Evolutionary conservation across 2,329 filamentous ascomycete genomes (phyloP).

Genomic region (Exophiala mesophila): DNA sequence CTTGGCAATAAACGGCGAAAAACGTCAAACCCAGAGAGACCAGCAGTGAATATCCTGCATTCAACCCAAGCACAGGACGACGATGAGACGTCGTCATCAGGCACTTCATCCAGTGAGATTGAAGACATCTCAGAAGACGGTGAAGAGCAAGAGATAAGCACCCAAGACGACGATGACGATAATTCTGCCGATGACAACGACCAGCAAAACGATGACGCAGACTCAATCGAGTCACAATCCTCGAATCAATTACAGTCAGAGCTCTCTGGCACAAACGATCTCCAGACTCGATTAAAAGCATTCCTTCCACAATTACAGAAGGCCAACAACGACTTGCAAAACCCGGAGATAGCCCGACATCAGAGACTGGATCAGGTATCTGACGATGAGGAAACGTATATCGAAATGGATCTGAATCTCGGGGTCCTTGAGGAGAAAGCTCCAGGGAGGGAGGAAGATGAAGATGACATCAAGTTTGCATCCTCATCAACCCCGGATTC

Average conservation of each 20-base stretch:
- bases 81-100: constrained; percentile 2
- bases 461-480: constrained; percentile 3
- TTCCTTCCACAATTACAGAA: constrained; percentile 41
- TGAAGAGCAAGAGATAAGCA: neutral
- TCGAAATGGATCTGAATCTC: constrained; percentile 44
- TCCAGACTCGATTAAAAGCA: constrained; percentile 36
- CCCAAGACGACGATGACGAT: neutral
- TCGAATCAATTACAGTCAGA: no score
- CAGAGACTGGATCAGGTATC: constrained; percentile 33
- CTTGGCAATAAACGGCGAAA: neutral
- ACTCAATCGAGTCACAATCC: no score
- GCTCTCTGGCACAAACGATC: no score
- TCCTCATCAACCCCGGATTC: constrained; percentile 1
- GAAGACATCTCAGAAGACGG: neutral
- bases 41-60: neutral
- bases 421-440: constrained; percentile 41
- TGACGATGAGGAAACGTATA: constrained; percentile 35
- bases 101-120: neutral
- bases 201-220: no score
- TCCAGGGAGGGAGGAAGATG: constrained; percentile 1
- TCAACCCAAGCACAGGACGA: neutral
- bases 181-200: neutral
- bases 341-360: constrained; percentile 31
- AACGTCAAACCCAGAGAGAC: neutral
- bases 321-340: constrained; percentile 40